phyloP scores from a whole-genome alignment of 179 eudicot genomes.

The Silene noctiflora region DNA sequence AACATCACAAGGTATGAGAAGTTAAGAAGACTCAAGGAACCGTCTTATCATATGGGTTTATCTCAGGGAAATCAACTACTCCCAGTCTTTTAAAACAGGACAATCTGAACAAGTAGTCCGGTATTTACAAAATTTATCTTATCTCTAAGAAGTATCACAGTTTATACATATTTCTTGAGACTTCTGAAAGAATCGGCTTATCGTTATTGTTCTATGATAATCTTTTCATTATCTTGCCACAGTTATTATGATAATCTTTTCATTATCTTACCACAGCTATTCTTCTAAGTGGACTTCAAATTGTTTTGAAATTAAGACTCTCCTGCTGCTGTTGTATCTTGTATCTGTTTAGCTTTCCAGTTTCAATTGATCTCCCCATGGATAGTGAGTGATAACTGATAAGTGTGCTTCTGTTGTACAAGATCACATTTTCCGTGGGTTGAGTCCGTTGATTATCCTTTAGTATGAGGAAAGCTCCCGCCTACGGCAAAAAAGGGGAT shows the following conservation, averaged over 20 bases:
- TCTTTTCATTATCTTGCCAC: not conserved
- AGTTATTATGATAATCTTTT: too few relatives aligned
- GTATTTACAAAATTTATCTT: not conserved
- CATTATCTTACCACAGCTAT: not conserved
- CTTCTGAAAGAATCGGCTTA: not conserved
- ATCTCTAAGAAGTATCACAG: not conserved
- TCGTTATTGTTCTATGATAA: too few relatives aligned
- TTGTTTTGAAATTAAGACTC: not conserved
- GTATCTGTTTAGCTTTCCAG: not conserved
- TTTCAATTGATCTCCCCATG: not conserved
- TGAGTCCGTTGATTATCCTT: not conserved
- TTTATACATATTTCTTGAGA: constrained; percentile 7
- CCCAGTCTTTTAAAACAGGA: not conserved
- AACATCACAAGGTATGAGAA: not conserved
- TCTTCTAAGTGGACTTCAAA: not conserved
- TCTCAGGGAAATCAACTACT: not conserved
- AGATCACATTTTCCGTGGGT: not conserved
- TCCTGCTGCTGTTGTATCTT: not conserved
- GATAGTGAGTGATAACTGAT: not conserved
- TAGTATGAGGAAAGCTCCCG: not conserved
- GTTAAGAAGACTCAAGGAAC: not conserved
- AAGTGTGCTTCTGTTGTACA: not conserved
- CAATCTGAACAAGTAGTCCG: not conserved
- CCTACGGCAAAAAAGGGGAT: not conserved
- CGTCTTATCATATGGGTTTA: not conserved